phyloP scores from a whole-genome alignment of 441 rosid genomes.

The Flueggea neowawraea region DNA sequence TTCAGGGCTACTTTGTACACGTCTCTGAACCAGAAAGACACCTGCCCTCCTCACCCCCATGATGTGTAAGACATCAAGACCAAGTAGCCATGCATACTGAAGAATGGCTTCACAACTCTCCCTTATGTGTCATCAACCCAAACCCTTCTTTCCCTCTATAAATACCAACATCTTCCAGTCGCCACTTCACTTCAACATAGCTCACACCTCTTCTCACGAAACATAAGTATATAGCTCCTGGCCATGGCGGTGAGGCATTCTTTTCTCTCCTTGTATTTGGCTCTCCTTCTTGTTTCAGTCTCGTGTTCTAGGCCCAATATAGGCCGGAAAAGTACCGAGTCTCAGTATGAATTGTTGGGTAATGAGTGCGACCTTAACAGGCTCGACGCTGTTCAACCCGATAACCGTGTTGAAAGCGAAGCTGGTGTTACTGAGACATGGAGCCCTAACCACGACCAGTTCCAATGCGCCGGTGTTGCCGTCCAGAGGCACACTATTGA shows the following conservation, averaged over 20 bases:
- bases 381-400: conserved; percentile 54
- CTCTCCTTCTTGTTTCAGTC: conserved; percentile 33
- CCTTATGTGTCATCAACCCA: conserved; percentile 16
- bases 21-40: conserved; percentile 17
- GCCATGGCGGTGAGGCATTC: conserved; percentile 24
- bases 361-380: conserved; percentile 56
- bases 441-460: conserved; percentile 36
- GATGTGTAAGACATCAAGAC: conserved; percentile 39
- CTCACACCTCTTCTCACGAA: conserved; percentile 5
- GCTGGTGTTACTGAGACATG: conserved; percentile 40
- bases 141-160: conserved; percentile 20
- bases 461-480: conserved; percentile 47
- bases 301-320: conserved; percentile 27
- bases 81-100: conserved; percentile 53
- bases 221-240: background rate
- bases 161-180: conserved; percentile 16
- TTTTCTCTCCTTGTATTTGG: conserved; percentile 23
- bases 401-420: conserved; percentile 36
- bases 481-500: conserved; percentile 25
- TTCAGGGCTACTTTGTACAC: background rate
- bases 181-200: background rate
- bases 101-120: conserved; percentile 30
- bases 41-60: conserved; percentile 25
- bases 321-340: conserved; percentile 23
- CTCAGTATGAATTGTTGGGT: conserved; percentile 18